Evolutionary conservation across 495 filamentous ascomycete genomes (phyloP).

Genomic region (Penicillium ochrochloron): DNA sequence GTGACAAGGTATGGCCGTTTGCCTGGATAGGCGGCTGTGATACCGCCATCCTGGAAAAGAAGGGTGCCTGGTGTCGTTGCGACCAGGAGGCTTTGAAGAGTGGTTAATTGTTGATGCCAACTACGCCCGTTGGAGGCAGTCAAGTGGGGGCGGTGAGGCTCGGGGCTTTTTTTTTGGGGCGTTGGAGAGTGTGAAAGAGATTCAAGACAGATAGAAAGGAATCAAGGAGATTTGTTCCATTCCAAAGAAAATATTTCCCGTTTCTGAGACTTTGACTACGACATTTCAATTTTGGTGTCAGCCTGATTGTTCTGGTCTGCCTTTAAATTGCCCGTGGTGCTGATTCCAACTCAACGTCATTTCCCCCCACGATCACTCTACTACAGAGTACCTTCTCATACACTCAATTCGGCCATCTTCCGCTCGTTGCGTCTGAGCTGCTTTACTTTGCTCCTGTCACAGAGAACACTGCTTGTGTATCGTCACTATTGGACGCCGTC

Average conservation of each 20-base stretch:
- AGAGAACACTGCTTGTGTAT: not conserved
- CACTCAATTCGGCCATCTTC: not conserved
- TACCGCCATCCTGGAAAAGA: constrained; percentile 25
- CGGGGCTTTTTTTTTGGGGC: constrained; percentile 14
- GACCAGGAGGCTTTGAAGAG: constrained; percentile 2
- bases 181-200: not conserved
- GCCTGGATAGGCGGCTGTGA: constrained; percentile 13
- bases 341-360: constrained; percentile 31
- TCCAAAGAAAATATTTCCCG: constrained; percentile 1
- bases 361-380: constrained; percentile 10
- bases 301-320: not conserved
- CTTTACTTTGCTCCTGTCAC: not conserved
- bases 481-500: constrained; percentile 43
- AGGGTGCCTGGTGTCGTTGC: not conserved
- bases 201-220: constrained; percentile 6
- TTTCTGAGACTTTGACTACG: not conserved
- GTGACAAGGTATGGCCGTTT: constrained; percentile 37
- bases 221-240: constrained; percentile 5
- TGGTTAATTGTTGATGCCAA: constrained; percentile 30
- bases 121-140: constrained; percentile 23
- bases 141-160: constrained; percentile 39
- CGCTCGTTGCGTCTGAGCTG: too few species aligned
- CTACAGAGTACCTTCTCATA: not conserved
- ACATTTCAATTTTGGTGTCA: not conserved
- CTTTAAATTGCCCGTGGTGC: constrained; percentile 9